Evolutionary conservation across 176 grass and related monocot species (phyloP), one percentile per base, ranked within the genome.

Genomic region (Paspalum notatum): DNA sequence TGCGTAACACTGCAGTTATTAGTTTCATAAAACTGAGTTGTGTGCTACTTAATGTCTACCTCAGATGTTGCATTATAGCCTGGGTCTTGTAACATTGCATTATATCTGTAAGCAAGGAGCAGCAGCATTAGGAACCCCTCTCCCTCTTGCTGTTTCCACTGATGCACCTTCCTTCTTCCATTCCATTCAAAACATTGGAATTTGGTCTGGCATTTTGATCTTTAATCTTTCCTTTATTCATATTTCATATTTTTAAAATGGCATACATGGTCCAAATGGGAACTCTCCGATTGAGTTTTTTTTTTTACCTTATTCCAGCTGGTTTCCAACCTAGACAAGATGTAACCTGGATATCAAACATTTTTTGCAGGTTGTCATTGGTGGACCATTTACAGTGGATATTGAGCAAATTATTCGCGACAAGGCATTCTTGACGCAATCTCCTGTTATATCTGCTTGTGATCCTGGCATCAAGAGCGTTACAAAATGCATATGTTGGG

Each of bases 361-460:
- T 79, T 89, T 86, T 73, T 88, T 90, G 77, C 83, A 98, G 92
- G 92, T 93, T 86, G 66, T 98, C 58, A 95, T 98, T 72, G 92
- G 88, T 51, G 90, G 92, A 25, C 92, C 90, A 14, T 87, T 98
- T 68, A 58, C 79, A 20, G 39, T 12, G 45, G 82, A 86, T 27
- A 84, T 95, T 51, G 95, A 89, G 44, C 77, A 62, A 37, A 93
- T 98, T 76, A 91, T 98, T 83, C 53, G 60, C 42, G 85, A 93
- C 50, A 93, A 84, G 73, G 92, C 95, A 61, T 89, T 78, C 63
- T 74, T 88, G 79, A 82, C 91, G 70, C 80, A 84, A 49, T 98
- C 95, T 70, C 78, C 77, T 1, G 48, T 90, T n/a, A 84, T 97
- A 66, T 94, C 94, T 67, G 75, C 90, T 21, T 91, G 84, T 80